These are phyloP conservation scores for Tulasnella calospora DNA, from an alignment of 768 basidiomycete genomes.

Conservation along the genomic window DNA sequence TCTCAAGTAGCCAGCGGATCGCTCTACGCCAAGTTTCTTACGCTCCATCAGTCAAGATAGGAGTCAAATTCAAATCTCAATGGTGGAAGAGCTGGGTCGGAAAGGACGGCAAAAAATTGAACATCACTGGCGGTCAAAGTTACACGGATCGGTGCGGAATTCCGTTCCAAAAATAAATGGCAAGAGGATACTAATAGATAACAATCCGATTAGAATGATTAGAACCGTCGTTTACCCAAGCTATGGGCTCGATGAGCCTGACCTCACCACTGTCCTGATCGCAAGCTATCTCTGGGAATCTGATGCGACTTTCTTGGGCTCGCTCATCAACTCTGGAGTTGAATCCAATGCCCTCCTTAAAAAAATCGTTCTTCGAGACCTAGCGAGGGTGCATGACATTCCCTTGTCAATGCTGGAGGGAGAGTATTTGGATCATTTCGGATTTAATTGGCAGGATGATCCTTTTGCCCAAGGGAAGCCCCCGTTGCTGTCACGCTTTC, in stretches of 20 bases:
- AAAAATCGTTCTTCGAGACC: conserved; percentile 34
- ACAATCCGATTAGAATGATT: conserved; percentile 25
- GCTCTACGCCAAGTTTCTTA: conserved; percentile 37
- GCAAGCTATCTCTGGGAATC: conserved; percentile 43
- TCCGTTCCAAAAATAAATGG: not conserved
- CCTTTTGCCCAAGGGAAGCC: conserved; percentile 38
- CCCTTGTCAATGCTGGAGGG: conserved; percentile 21
- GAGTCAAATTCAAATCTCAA: conserved; percentile 38
- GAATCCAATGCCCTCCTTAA: conserved; percentile 31
- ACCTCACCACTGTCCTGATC: conserved; percentile 35
- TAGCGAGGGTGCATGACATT: conserved; percentile 36
- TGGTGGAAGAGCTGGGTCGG: conserved; percentile 37
- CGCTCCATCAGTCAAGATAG: conserved; percentile 38
- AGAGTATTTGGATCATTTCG: conserved; percentile 30
- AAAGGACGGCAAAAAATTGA: conserved; percentile 21
- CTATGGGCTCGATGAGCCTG: conserved; percentile 32
- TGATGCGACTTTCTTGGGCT: conserved; percentile 40
- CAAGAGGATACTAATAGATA: not conserved
- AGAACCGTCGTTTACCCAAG: conserved; percentile 47
- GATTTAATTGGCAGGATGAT: conserved; percentile 40
- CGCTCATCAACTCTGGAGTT: conserved; percentile 33
- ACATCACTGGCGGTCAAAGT: conserved; percentile 42
- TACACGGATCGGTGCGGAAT: conserved; percentile 41
- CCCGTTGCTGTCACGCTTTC: not conserved
- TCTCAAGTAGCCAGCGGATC: conserved; percentile 37